phyloP scores from a whole-genome alignment of 2,329 filamentous ascomycete genomes.

The Colletotrichum tanaceti region DNA sequence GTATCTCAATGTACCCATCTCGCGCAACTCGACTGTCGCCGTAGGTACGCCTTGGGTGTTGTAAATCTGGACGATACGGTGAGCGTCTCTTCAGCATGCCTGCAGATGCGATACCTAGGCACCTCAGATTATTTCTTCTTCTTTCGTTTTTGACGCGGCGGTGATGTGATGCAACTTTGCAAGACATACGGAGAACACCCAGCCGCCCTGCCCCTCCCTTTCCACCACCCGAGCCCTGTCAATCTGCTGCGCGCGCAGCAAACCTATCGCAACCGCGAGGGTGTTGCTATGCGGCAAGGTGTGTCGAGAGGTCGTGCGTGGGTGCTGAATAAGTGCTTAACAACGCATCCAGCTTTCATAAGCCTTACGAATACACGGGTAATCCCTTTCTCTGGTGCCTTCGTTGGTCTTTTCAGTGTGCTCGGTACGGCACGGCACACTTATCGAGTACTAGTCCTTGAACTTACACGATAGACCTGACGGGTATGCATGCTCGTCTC shows the following conservation, averaged over 20 bases:
- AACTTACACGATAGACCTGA: background rate
- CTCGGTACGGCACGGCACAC: background rate
- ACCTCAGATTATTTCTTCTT: slow-evolving; percentile 13
- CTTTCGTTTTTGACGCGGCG: slow-evolving; percentile 3
- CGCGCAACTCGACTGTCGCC: no score
- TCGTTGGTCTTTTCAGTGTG: no score
- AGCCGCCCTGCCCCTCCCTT: background rate
- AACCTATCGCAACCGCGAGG: background rate
- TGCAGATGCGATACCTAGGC: slow-evolving; percentile 20
- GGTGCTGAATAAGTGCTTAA: slow-evolving; percentile 39
- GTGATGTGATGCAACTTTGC: slow-evolving; percentile 13
- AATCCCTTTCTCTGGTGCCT: background rate
- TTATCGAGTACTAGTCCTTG: background rate
- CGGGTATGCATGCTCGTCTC: background rate
- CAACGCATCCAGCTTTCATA: slow-evolving; percentile 23
- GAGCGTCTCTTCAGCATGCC: background rate
- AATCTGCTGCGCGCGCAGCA: background rate
- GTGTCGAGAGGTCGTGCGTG: background rate
- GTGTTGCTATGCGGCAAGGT: background rate
- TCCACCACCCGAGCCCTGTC: slow-evolving; percentile 19
- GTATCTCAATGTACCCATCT: no score
- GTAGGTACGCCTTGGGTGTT: background rate
- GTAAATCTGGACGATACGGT: background rate
- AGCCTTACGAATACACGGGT: slow-evolving; percentile 33
- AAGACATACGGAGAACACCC: background rate